Evolutionary conservation across 345 rosid species (phyloP).

Genomic region (Populus simonii): DNA sequence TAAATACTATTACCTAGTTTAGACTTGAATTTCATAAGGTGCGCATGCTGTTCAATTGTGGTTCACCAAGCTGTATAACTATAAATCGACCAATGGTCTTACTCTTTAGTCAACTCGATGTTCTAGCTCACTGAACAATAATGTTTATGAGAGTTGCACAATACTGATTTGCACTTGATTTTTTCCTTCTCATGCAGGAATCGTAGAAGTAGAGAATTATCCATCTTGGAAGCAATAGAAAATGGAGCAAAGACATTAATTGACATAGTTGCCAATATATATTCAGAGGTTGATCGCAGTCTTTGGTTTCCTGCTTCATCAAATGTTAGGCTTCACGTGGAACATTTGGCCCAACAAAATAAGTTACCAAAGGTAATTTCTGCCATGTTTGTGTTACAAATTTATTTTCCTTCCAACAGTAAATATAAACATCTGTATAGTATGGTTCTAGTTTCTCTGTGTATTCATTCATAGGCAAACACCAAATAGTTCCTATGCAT

Average conservation of each 20-base stretch:
- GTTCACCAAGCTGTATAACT: not conserved
- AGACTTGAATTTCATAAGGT: not conserved
- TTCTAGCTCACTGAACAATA: slow-evolving; percentile 7
- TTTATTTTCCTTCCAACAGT: not conserved
- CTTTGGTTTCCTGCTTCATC: slow-evolving; percentile 59
- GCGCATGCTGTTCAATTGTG: not conserved
- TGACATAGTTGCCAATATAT: slow-evolving; percentile 67
- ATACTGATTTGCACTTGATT: slow-evolving; percentile 1
- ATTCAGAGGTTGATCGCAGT: slow-evolving; percentile 56
- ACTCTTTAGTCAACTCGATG: not conserved
- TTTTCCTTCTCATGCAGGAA: slow-evolving; percentile 38
- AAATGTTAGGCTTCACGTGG: slow-evolving; percentile 81
- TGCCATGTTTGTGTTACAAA: not conserved
- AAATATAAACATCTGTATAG: no score
- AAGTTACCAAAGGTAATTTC: slow-evolving; percentile 70
- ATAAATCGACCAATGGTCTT: not conserved
- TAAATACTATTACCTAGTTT: not conserved
- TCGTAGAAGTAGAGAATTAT: slow-evolving; percentile 66
- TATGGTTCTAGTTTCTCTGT: no score
- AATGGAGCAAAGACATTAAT: slow-evolving; percentile 62
- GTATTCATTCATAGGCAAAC: not conserved
- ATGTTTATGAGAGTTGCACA: not conserved
- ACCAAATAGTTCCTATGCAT: not conserved
- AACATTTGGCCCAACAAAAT: slow-evolving; percentile 59
- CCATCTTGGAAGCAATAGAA: slow-evolving; percentile 65